These are phyloP conservation scores for Didymella pomorum DNA, from an alignment of 2,329 filamentous ascomycete genomes.

Conservation along the genomic window DNA sequence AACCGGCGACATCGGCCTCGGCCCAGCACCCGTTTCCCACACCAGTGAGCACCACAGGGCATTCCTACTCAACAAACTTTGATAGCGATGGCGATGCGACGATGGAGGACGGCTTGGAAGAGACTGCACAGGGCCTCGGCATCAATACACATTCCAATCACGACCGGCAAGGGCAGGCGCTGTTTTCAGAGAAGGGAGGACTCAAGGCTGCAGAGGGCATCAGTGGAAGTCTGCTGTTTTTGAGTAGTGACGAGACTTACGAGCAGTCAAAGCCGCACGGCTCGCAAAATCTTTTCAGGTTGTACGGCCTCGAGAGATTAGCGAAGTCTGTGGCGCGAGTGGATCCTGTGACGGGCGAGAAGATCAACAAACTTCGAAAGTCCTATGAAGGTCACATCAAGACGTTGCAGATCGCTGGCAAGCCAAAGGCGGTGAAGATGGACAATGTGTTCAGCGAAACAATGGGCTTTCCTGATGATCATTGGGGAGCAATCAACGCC, in stretches of 20 bases:
- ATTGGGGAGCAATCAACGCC: slow-evolving; percentile 51
- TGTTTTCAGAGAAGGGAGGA: slow-evolving; percentile 37
- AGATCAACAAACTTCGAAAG: slow-evolving; percentile 68
- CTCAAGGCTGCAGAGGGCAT: slow-evolving; percentile 42
- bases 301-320: slow-evolving; percentile 65
- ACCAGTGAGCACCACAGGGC: slow-evolving; percentile 50
- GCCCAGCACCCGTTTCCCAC: slow-evolving; percentile 48
- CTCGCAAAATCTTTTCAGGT: slow-evolving; percentile 65
- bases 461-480: slow-evolving; percentile 50
- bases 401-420: slow-evolving; percentile 57
- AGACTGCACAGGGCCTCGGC: slow-evolving; percentile 39
- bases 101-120: slow-evolving; percentile 50
- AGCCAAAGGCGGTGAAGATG: slow-evolving; percentile 57
- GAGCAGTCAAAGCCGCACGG: slow-evolving; percentile 63
- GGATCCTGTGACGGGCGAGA: slow-evolving; percentile 69
- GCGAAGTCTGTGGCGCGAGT: slow-evolving; percentile 66
- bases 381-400: slow-evolving; percentile 64
- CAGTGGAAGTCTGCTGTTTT: slow-evolving; percentile 46
- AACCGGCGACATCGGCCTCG: slow-evolving; percentile 43
- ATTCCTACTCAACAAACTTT: slow-evolving; percentile 41
- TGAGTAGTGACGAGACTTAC: slow-evolving; percentile 47
- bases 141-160: slow-evolving; percentile 56
- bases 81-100: slow-evolving; percentile 55
- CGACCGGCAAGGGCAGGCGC: slow-evolving; percentile 52
- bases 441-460: slow-evolving; percentile 47